phyloP scores from a whole-genome alignment of 2,329 filamentous ascomycete species.

The Neopestalotiopsis rosae region DNA sequence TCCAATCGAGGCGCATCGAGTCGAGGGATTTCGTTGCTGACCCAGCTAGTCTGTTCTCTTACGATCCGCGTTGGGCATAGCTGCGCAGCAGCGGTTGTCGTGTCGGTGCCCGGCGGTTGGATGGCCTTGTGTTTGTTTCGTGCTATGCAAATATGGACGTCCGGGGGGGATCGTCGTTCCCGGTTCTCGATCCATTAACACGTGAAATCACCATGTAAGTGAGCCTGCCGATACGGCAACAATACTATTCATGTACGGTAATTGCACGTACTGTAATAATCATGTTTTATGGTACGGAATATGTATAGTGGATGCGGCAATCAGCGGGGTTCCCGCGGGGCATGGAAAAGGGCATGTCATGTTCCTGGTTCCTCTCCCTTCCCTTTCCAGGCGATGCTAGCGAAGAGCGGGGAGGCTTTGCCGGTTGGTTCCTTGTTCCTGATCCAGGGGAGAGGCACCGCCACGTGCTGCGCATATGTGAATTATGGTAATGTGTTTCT shows the following conservation, averaged over 20 bases:
- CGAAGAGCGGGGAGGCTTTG: slow-evolving; percentile 5
- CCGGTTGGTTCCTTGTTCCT: background rate
- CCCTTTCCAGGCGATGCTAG: background rate
- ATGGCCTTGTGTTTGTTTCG: background rate
- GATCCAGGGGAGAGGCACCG: background rate
- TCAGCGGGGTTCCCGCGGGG: slow-evolving; percentile 11
- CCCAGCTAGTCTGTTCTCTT: background rate
- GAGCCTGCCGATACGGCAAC: background rate
- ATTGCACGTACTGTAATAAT: background rate
- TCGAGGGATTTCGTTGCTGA: background rate
- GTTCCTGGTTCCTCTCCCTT: slow-evolving; percentile 6
- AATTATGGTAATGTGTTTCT: background rate
- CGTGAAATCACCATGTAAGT: background rate
- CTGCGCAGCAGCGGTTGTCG: background rate
- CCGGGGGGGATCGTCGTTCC: background rate
- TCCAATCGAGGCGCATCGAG: background rate
- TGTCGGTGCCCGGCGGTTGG: background rate
- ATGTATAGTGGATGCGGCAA: background rate
- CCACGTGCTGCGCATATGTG: slow-evolving; percentile 2
- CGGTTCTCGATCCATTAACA: background rate
- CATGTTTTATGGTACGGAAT: background rate
- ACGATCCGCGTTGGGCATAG: background rate
- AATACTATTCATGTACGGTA: background rate
- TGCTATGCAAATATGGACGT: background rate
- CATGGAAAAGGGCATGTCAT: background rate